These are phyloP conservation scores for Colletotrichum australisinense DNA, from an alignment of 2,329 filamentous ascomycete species.

Conservation along the genomic window DNA sequence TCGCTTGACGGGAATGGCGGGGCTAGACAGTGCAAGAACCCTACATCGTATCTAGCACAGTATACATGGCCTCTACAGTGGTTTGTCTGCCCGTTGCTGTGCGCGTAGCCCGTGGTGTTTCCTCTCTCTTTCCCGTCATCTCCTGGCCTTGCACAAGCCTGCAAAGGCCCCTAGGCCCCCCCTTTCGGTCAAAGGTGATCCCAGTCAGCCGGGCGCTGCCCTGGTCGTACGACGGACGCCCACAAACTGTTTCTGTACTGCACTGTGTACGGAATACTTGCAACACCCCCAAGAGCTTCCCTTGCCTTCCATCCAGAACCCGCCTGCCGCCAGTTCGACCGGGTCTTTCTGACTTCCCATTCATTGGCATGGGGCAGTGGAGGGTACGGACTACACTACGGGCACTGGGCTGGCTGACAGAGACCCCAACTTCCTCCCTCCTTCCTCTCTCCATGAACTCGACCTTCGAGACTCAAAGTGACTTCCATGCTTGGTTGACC, in stretches of 20 bases:
- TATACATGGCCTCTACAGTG: neutral
- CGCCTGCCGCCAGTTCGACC: neutral
- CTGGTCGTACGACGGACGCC: constrained; percentile 1
- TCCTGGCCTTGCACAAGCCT: neutral
- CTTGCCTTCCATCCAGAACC: constrained; percentile 17
- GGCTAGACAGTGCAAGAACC: neutral
- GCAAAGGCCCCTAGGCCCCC: neutral
- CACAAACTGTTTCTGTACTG: neutral
- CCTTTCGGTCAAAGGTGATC: constrained; percentile 10
- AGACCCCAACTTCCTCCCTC: no score
- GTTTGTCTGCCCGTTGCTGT: neutral
- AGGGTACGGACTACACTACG: neutral
- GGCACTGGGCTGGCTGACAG: neutral
- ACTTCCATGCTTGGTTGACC: neutral
- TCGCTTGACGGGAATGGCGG: constrained; percentile 25
- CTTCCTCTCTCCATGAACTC: neutral
- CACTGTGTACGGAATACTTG: neutral
- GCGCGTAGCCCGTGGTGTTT: neutral
- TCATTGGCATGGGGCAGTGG: no score
- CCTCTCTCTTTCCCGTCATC: neutral
- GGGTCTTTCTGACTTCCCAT: no score
- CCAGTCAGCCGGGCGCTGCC: neutral
- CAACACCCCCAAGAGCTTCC: constrained; percentile 16
- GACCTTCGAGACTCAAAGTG: neutral
- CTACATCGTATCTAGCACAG: no score